Evolutionary conservation across 2,329 filamentous ascomycete genomes (phyloP), one percentile per base, ranked within the genome.

Genomic region (Rasamsonia emersonii): DNA sequence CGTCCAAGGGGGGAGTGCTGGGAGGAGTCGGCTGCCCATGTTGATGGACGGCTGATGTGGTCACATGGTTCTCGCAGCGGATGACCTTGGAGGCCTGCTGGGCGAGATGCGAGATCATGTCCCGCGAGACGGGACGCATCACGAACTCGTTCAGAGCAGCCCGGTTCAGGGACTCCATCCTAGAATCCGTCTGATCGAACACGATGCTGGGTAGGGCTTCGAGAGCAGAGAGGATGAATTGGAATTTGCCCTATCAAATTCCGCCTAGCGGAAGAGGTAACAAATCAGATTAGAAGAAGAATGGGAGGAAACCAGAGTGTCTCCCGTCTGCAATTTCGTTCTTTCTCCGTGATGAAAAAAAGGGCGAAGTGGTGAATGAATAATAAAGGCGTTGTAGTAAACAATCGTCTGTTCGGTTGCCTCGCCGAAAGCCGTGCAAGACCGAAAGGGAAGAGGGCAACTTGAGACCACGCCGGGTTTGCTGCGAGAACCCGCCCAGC

Each of bases 21-120:
- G 75, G 75, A 37, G 75, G 75, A 21, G 75, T 77, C 14, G 68
- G 73, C 29, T 73, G 71, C 15, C 71, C 64, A 47, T 60, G 48
- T 57, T 64, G 54, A 53, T 55, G 44, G 56, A 56, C 47, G 41
- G 43, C 44, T 46, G 46, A 37, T 18, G 55, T 47, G 32, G 50
- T 59, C 50, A 59, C 52, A 39, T 94, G 43, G 53, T 64, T 48
- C 39, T 68, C 65, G 43, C 65, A 69, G 37, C 61, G 58, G 41
- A 69, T 69, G 47, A 69, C 65, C 47, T 54, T 49, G 8, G 61
- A 56, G 10, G 65, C 64, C 38, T 68, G 59, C 32, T 58, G 48
- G 27, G 65, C 65, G 41, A 69, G 45, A 45, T 68, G 58, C 17
- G 54, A 51, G 19, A 69, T 53, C 65, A 69, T 69, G 29, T 64